These are phyloP conservation scores for Brassica napus DNA, from an alignment of 345 rosid genomes.

Conservation along the genomic window DNA sequence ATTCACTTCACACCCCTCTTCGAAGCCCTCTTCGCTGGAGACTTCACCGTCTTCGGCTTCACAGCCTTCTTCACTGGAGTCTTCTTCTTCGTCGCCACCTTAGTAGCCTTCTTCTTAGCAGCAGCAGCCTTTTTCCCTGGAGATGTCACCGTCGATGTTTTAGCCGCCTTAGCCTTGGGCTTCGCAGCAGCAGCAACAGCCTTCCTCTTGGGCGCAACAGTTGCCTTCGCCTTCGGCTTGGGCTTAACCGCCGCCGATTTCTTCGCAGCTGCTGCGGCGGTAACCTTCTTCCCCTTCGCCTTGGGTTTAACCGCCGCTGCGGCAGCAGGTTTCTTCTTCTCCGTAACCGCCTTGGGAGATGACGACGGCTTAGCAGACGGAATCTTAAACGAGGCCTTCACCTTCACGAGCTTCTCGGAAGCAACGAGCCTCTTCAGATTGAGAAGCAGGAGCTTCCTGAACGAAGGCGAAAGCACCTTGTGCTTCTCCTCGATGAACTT, in stretches of 20 bases:
- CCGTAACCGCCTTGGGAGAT: slow-evolving; percentile 30
- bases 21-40: slow-evolving; percentile 57
- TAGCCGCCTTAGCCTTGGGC: slow-evolving; percentile 48
- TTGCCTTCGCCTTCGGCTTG: slow-evolving; percentile 37
- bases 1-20: slow-evolving; percentile 44
- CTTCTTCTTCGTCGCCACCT: slow-evolving; percentile 47
- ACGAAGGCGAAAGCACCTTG: slow-evolving; percentile 54
- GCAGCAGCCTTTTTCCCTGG: slow-evolving; percentile 57
- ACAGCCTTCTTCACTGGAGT: slow-evolving; percentile 60
- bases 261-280: slow-evolving; percentile 27
- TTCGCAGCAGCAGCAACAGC: slow-evolving; percentile 49
- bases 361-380: slow-evolving; percentile 41
- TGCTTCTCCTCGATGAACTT: slow-evolving; percentile 81
- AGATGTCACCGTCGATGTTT: slow-evolving; percentile 56
- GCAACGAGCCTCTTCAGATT: slow-evolving; percentile 72
- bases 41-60: slow-evolving; percentile 60
- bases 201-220: slow-evolving; percentile 40
- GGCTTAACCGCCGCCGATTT: slow-evolving; percentile 40
- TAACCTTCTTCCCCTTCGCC: slow-evolving; percentile 41
- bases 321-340: slow-evolving; percentile 28
- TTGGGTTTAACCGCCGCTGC: slow-evolving; percentile 28
- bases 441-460: slow-evolving; percentile 61
- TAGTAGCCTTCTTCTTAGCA: slow-evolving; percentile 39
- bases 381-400: slow-evolving; percentile 72
- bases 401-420: slow-evolving; percentile 68